Base-by-base conservation (phyloP, 345 rosid species). In the Aethionema arabicum region DNA sequence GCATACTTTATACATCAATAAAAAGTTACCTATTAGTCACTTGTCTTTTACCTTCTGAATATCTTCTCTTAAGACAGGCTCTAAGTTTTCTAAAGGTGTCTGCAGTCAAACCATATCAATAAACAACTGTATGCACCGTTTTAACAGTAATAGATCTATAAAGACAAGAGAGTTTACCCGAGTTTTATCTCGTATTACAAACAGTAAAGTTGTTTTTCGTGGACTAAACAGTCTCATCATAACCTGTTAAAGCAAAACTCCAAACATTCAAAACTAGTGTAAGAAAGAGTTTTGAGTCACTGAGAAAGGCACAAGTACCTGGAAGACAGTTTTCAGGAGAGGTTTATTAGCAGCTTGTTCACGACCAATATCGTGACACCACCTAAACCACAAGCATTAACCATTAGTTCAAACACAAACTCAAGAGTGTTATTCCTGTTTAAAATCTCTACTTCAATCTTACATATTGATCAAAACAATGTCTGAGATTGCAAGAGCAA, bases 311-410 rank as follows among this genome's bases (percentile, higher is more conserved):
- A 44, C 32, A 50, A 45, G 11, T 62, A 92, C 97, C 96, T 92
- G 98, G 72, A 92, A 92, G 46, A 92, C 97, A 60, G 98, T 92
- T 77, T 92, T 92, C 64, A 92, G 64, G 41, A 89, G 95, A 51
- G 97, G 98, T 73, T 92, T 92, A 73, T 92, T 92, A 71, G 98
- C 98, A 82, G 98, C 98, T 85, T 92, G 98, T 77, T 92, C 98
- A 35, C 98, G 95, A 40, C 98, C 98, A 73, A 92, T 92, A 81
- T 89, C 98, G 37, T 92, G 98, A 67, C 98, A 92, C 98, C 98
- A 89, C 98, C 98, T 89, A 74, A 42, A 41, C 12, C 15, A 67
- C 7, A 15, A 32, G 60, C 56, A 52, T 32, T 31, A 47, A 41
- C 45, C 8, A 31, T 43, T 21, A 8, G 3, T 32, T 61, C 56